Percentiles rank a stretch among this genome's conserved stretches.
Conservation (phyloP, 108 stramenopile genomes). For the Fragilaria radians region DNA sequence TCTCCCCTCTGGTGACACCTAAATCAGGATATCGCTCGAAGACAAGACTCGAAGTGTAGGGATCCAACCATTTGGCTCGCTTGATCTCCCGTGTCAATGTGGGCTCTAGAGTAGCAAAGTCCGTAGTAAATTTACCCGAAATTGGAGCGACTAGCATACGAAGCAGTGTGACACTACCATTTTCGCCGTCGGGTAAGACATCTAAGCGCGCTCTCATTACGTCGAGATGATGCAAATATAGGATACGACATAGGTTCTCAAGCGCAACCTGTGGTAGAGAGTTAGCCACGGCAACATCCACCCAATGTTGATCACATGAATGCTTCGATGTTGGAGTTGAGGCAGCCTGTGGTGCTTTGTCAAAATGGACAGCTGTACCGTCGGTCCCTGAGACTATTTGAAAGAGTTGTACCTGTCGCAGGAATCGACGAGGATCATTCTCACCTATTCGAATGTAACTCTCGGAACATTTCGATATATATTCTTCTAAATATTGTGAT, state of each 20-base stretch:
- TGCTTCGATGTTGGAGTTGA: constrained; percentile 25
- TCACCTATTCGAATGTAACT: constrained; percentile 56
- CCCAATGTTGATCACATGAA: constrained; percentile 67
- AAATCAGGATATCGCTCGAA: constrained; percentile 73
- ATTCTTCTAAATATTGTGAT: constrained; percentile 52
- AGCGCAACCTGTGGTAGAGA: constrained; percentile 82
- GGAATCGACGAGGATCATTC: constrained; percentile 70
- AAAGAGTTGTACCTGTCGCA: constrained; percentile 72
- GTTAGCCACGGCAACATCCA: constrained; percentile 89
- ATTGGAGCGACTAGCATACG: constrained; percentile 70
- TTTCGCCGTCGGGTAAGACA: constrained; percentile 84
- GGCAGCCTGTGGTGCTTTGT: constrained; percentile 13
- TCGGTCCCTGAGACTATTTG: constrained; percentile 82
- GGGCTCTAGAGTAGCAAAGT: constrained; percentile 47
- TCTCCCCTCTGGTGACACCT: constrained; percentile 75
- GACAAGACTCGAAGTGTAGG: constrained; percentile 79
- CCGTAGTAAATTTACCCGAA: constrained; percentile 6
- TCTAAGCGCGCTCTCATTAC: constrained; percentile 89
- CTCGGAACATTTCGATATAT: constrained; percentile 70
- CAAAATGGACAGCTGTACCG: constrained; percentile 71
- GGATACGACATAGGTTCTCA: constrained; percentile 72
- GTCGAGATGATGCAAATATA: constrained; percentile 82
- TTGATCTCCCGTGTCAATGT: constrained; percentile 65
- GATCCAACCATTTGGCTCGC: constrained; percentile 89
- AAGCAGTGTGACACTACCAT: constrained; percentile 85